Conservation (phyloP, 805 yeast species). For the Cyberlindnera maclurae region DNA sequence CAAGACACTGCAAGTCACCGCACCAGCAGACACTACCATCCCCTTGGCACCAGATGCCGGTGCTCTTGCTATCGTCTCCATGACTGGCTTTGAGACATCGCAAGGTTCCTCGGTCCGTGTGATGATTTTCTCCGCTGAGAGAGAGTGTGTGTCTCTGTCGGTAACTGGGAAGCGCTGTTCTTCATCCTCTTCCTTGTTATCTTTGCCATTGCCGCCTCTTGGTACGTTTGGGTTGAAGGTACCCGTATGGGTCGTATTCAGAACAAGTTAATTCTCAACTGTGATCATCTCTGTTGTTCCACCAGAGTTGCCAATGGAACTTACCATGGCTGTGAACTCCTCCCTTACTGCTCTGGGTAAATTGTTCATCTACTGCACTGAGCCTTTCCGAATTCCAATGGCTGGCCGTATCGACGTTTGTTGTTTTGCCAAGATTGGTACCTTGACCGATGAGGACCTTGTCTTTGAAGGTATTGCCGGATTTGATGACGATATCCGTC, state of each 20-base stretch:
- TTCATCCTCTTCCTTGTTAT: slow-evolving; percentile 84
- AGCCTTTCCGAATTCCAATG: slow-evolving; percentile 94
- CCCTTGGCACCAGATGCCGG: slow-evolving; percentile 79
- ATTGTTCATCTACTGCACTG: slow-evolving; percentile 90
- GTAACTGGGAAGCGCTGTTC: slow-evolving; percentile 88
- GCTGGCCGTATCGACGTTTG: slow-evolving; percentile 98
- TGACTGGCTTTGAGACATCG: slow-evolving; percentile 97
- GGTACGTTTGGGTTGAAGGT: slow-evolving; percentile 99
- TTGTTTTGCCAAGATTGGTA: slow-evolving; percentile 98
- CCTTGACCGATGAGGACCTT: slow-evolving; percentile 93
- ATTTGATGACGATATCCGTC: slow-evolving; percentile 45
- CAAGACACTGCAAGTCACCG: slow-evolving; percentile 83
- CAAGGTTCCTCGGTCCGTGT: slow-evolving; percentile 97
- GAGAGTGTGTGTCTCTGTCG: slow-evolving; percentile 95
- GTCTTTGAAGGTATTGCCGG: slow-evolving; percentile 97
- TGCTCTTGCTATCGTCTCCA: slow-evolving; percentile 81
- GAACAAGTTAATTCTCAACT: slow-evolving; percentile 87
- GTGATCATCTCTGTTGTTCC: slow-evolving; percentile 98
- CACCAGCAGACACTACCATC: slow-evolving; percentile 43
- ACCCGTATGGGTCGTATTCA: slow-evolving; percentile 92
- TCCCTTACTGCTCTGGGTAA: slow-evolving; percentile 85
- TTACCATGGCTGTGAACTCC: slow-evolving; percentile 95
- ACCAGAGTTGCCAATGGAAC: slow-evolving; percentile 98
- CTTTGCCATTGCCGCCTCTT: slow-evolving; percentile 91
- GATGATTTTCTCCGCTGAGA: slow-evolving; percentile 94